These are phyloP conservation scores for Russula sp. DNA, from an alignment of 768 basidiomycete genomes.

Conservation along the genomic window DNA sequence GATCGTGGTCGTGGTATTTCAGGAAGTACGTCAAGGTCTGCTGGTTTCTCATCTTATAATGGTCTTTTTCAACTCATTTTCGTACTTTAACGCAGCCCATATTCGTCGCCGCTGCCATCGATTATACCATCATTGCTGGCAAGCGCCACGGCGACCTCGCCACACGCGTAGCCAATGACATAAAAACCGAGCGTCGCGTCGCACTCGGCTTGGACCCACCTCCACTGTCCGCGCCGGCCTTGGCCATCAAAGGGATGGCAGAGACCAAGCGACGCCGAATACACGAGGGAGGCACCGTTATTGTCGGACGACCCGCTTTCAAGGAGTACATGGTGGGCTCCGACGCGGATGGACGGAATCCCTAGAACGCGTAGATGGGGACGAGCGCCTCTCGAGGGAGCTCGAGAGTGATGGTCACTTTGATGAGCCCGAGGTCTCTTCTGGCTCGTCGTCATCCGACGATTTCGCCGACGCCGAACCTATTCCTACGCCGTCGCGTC, in stretches of 20 bases:
- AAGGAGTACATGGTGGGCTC: slow-evolving; percentile 93
- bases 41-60: slow-evolving; percentile 15
- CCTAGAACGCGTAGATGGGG: slow-evolving; percentile 63
- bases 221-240: slow-evolving; percentile 41
- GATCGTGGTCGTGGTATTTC: slow-evolving; percentile 84
- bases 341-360: slow-evolving; percentile 80
- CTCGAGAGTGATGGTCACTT: slow-evolving; percentile 74
- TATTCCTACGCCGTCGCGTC: slow-evolving; percentile 43
- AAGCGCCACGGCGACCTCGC: slow-evolving; percentile 85
- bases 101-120: slow-evolving; percentile 89
- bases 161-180: slow-evolving; percentile 67
- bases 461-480: slow-evolving; percentile 39
- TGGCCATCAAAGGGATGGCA: slow-evolving; percentile 54
- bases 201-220: slow-evolving; percentile 60
- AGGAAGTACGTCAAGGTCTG: slow-evolving; percentile 95
- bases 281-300: slow-evolving; percentile 77
- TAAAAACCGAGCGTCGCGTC: slow-evolving; percentile 65
- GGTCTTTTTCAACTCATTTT: slow-evolving; percentile 24
- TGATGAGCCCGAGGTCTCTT: slow-evolving; percentile 55
- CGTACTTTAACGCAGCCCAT: slow-evolving; percentile 64
- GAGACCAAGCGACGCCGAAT: slow-evolving; percentile 55
- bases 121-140: slow-evolving; percentile 81
- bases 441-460: slow-evolving; percentile 28
- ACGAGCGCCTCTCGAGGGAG: slow-evolving; percentile 64
- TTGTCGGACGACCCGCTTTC: slow-evolving; percentile 85